phyloP scores from a whole-genome alignment of 108 stramenopile species.

The Pelagomonas calceolata region DNA sequence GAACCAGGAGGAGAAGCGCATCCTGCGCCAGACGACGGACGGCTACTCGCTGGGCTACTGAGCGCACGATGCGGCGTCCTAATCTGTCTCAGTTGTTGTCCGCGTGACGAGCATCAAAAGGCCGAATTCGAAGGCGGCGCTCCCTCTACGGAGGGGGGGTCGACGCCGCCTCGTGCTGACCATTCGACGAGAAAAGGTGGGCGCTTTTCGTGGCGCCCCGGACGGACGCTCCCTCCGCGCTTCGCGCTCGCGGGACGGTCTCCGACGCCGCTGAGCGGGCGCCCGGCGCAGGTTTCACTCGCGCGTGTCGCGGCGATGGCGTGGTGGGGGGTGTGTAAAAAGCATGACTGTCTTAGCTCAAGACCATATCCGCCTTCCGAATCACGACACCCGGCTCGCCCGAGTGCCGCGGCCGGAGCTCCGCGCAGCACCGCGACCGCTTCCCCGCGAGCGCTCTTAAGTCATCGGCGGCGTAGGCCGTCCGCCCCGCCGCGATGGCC shows the following conservation, averaged over 20 bases:
- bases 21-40: neutral
- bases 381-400: neutral
- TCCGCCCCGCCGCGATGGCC: neutral
- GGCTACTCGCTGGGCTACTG: neutral
- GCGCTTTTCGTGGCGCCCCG: no score
- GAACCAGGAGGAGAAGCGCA: neutral
- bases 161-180: neutral
- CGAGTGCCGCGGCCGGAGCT: neutral
- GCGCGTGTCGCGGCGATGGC: no score
- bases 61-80: neutral
- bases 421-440: neutral
- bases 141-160: neutral
- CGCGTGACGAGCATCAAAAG: neutral
- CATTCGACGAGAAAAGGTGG: neutral
- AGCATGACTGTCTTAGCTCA: neutral
- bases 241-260: no score
- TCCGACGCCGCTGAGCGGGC: no score
- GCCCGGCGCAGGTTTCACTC: no score
- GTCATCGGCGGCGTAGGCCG: neutral
- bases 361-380: neutral
- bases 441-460: neutral
- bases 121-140: slow-evolving; percentile 1
- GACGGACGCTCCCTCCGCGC: no score
- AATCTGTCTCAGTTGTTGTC: neutral
- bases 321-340: no score